These are phyloP conservation scores for Tricholoma matsutake DNA, from an alignment of 768 basidiomycete genomes.

Conservation along the genomic window DNA sequence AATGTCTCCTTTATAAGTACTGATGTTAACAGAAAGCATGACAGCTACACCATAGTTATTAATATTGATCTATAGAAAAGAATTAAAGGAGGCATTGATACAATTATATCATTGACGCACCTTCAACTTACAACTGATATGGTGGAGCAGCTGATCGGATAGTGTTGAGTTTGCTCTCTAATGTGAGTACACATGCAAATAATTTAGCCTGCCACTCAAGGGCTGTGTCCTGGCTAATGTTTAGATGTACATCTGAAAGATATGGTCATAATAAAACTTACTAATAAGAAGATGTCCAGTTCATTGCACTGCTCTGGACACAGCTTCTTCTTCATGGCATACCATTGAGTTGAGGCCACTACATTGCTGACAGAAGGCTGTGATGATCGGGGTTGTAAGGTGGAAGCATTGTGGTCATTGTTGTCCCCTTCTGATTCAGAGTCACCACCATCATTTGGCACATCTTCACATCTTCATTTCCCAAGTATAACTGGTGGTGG, in stretches of 20 bases:
- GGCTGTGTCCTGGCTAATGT: not conserved
- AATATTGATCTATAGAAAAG: not conserved
- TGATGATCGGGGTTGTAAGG: not conserved
- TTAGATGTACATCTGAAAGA: too few relatives aligned
- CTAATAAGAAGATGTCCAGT: not conserved
- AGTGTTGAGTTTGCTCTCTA: not conserved
- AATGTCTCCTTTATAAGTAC: not conserved
- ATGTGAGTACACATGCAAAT: not conserved
- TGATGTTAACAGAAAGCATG: not conserved
- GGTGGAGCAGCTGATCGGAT: not conserved
- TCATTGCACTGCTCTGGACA: not conserved
- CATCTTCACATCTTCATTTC: not conserved
- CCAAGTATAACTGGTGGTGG: not conserved
- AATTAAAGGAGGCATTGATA: not conserved
- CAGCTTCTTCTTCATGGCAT: not conserved
- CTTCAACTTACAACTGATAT: not conserved
- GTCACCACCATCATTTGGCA: not conserved
- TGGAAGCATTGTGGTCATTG: not conserved
- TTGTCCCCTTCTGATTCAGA: not conserved
- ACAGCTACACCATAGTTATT: not conserved
- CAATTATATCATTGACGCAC: not conserved
- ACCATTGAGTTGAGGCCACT: not conserved
- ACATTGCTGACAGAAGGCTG: not conserved
- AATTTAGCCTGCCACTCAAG: not conserved
- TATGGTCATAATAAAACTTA: not conserved